Base-by-base conservation (phyloP, 495 filamentous ascomycete genomes). In the Annulohypoxylon maeteangense region DNA sequence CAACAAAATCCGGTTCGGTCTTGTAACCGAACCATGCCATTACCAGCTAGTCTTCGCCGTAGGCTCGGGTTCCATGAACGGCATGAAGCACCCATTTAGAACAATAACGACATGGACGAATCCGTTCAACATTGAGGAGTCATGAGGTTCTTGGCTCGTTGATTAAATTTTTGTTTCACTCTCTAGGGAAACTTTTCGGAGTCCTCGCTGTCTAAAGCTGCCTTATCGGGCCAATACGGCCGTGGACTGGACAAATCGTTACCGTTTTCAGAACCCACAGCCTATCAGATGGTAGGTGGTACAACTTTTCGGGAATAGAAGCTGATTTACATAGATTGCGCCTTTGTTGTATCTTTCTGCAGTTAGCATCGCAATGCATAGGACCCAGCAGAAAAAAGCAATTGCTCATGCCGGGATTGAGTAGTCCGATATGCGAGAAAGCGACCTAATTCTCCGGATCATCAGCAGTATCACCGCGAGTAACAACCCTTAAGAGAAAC, bases 11-110 rank as follows among this genome's bases (percentile, higher is more conserved):
- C 42, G 40, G 38, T 57, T 54, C 36, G 65, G 53, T 44, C 45
- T n/a, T 8, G 16, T 51, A 45, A 62, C 56, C 51, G 51, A 51
- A 8, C 56, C 48, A 62, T 68, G 27, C 65, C 29, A n/a, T 8
- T 55, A 65, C 7, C n/a, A 66, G 61, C 50, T 73, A 68, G 65
- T 16, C 42, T 50, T 36, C 53, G 29, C 69, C 69, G 54, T 72
- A 64, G 64, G 18, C 44, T 68, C 53, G 64, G 69, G 42, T 64
- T 68, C 20, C 53, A 34, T 47, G 59, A 63, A 36, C 25, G 7
- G 7, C 31, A 11, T 31, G 27, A 7, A 29, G 3, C 54, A 38
- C 31, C 5, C 16, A 18, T 55, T n/a, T 20, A 34, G 16, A 20
- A 59, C 36, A 45, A 45, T 2, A 45, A 42, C 32, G 34, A 58